Evolutionary conservation across 192 early-diverging fungal species (phyloP), one percentile per base, ranked within the genome.

Genomic region (Rhizophagus prolifer): DNA sequence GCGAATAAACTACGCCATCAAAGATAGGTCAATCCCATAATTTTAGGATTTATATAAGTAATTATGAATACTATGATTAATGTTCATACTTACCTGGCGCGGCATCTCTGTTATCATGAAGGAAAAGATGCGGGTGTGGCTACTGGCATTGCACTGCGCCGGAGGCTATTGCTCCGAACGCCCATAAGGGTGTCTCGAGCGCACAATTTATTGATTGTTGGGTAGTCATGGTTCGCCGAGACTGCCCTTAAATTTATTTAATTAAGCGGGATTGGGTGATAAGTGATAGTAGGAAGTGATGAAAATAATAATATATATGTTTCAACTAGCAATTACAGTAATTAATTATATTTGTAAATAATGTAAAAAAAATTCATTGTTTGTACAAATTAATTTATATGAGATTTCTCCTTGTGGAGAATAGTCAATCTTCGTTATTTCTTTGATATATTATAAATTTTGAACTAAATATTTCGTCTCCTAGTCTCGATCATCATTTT

Each of bases 151-250:
- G 70, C 70, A 71, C 70, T 16, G 16, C n/a, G 70, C 70, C 26
- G 50, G 50, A 26, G 70, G 44, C 50, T 28, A 25, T n/a, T 58
- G 25, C 50, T 58, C 46, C 47, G 70, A 71, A 71, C 46, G 13
- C 23, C 26, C 70, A 6, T 54, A 26, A n/a, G 50, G 50, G 47
- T 58, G 46, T 71, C 50, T 71, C 70, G 47, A 71, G 25, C 26
- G 70, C 46, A 71, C 31, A 71, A 71, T 71, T 71, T 71, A 12
- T 71, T n/a, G 38, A 25, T 71, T 26, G 70, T 71, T 71, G 70
- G 46, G 70, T 71, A 13, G 21, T 47, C 21, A 44, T 71, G 70
- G 70, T 71, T 71, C 70, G 70, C 70, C 70, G 70, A 10, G 34
- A 23, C 21, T 54, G 13, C 47, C 25, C 70, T 47, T 71, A 50